These are phyloP conservation scores for Acanthamoeba lenticulata DNA, from an alignment of 208 protist genomes.

Conservation along the genomic window DNA sequence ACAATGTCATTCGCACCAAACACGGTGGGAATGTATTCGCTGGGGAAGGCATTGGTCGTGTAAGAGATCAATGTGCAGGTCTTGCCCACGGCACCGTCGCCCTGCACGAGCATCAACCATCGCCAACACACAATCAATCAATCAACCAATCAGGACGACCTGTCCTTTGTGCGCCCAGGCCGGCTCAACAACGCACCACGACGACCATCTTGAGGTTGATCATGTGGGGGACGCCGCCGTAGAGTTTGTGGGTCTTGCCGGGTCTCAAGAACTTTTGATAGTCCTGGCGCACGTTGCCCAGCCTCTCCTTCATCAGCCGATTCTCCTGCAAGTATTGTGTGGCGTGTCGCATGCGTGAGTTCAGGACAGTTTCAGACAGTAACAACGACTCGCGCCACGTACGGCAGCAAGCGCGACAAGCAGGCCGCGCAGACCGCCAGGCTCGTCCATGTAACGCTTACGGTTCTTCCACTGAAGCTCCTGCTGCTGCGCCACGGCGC, in stretches of 20 bases:
- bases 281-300: background rate
- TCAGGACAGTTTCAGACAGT: background rate
- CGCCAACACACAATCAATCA: background rate
- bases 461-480: background rate
- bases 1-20: background rate
- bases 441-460: background rate
- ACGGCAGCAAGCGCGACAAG: background rate
- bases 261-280: background rate
- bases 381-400: background rate
- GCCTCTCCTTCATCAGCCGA: background rate
- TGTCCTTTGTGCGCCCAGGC: background rate
- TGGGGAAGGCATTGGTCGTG: constrained; percentile 37
- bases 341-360: background rate
- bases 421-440: background rate
- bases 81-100: constrained; percentile 27
- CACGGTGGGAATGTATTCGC: constrained; percentile 49
- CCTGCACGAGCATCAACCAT: background rate
- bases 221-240: background rate
- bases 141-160: background rate
- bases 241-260: background rate
- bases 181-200: background rate
- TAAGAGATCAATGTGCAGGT: background rate
- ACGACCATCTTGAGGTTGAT: background rate
- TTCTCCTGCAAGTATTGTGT: background rate
- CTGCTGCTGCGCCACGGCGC: background rate